These are phyloP conservation scores for Thinopyrum elongatum DNA, from an alignment of 176 grass and related monocot species.

Conservation along the genomic window DNA sequence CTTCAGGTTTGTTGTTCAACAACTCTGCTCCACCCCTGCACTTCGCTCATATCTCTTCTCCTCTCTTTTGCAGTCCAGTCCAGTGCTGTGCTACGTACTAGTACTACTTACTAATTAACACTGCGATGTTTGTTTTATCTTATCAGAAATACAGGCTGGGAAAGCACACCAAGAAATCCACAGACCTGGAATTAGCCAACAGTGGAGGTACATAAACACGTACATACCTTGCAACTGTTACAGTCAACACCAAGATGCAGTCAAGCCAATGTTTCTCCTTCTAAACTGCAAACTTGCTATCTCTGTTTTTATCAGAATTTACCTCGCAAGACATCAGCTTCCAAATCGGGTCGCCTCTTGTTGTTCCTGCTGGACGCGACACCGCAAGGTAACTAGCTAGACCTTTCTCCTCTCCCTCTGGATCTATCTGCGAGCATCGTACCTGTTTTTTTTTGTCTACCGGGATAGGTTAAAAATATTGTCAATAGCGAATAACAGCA, in stretches of 20 bases:
- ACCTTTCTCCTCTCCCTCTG: not conserved
- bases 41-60: not conserved
- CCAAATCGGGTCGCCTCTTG: not conserved
- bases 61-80: not conserved
- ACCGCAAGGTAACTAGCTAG: constrained; percentile 39
- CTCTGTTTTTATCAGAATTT: constrained; percentile 11
- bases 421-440: not conserved
- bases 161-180: constrained; percentile 43
- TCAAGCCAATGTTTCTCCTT: not conserved
- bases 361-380: constrained; percentile 27
- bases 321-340: constrained; percentile 2
- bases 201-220: constrained; percentile 20
- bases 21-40: not conserved
- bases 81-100: not conserved
- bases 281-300: not conserved
- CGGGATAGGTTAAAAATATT: not conserved
- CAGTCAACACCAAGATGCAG: not conserved
- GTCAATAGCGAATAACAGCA: not conserved
- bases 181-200: constrained; percentile 28
- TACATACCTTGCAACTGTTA: not conserved
- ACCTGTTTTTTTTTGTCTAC: not conserved
- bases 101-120: not conserved
- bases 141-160: constrained; percentile 81
- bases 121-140: not conserved
- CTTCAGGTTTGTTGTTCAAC: constrained; percentile 61